Base-by-base conservation (phyloP, 805 yeast species). In the Wickerhamomyces sydowiorum region DNA sequence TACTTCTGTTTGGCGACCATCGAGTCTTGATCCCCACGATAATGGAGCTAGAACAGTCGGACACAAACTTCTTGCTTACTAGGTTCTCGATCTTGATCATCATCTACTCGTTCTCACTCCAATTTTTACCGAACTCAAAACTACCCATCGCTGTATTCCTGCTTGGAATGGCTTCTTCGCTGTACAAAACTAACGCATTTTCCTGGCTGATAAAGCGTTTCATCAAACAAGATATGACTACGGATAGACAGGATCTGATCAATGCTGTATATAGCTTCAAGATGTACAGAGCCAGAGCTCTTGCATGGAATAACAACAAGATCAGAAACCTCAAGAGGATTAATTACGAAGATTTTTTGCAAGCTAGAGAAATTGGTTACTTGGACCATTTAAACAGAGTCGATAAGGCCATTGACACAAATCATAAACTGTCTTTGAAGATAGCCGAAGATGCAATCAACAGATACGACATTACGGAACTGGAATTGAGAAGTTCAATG, bases 301-400 rank as follows among this genome's bases (percentile, higher is more conserved):
- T 64, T 31, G 57, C 57, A 3, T 61, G 72, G 69, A 78, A 75
- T 46, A 73, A 72, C 37, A 57, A 71, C 37, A 65, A 75, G 39
- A 59, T 71, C 23, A 57, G 61, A 18, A 54, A 72, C 30, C 71
- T 67, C 57, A 70, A 69, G 46, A 50, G 67, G 49, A 65, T 82
- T 73, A 56, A 73, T 5, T 68, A 74, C 67, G 62, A 74, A 40
- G 87, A 81, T 48, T 86, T 80, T 53, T 61, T 68, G 13, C 56
- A 77, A 25, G 78, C 79, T 20, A 67, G 65, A 10, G 61, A 70
- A 20, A 67, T 75, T 1, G 81, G 82, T 0, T 80, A 85, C 64
- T 47, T 71, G 23, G 61, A 66, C 18, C 79, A 84, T 49, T 59
- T 86, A 38, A 59, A 66, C 15, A 48, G 53, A 7, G 68, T 80